A percentile compares a stretch with the other conserved stretches of the same genome.
These are phyloP conservation scores for Neurospora sp. DNA, from an alignment of 495 filamentous ascomycete genomes.

Conservation along the genomic window DNA sequence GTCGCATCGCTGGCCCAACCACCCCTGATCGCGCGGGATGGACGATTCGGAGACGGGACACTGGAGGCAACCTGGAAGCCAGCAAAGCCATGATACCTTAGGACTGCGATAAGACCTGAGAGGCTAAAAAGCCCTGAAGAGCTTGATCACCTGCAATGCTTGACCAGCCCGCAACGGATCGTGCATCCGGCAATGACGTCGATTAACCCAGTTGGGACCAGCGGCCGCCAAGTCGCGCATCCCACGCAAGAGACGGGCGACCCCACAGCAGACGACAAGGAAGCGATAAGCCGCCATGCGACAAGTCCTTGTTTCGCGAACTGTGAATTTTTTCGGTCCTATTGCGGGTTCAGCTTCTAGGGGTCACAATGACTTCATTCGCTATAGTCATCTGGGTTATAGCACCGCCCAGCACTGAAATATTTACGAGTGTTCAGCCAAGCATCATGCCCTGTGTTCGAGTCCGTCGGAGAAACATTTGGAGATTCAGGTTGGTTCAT, in stretches of 20 bases:
- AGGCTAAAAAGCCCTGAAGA: background rate
- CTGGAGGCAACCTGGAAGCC: background rate
- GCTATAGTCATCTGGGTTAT: background rate
- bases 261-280: background rate
- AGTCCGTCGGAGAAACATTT: background rate
- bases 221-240: background rate
- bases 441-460: background rate
- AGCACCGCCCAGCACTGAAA: background rate
- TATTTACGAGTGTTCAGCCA: background rate
- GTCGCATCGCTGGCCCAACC: background rate
- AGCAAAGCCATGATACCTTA: background rate
- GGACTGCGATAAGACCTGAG: background rate
- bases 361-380: background rate
- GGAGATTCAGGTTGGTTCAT: background rate
- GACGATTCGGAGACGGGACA: background rate
- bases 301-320: background rate
- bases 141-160: background rate
- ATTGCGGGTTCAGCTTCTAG: background rate
- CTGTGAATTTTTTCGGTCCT: background rate
- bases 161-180: background rate
- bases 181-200: background rate
- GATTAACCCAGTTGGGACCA: background rate
- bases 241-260: background rate
- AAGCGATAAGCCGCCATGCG: background rate
- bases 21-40: background rate